These are phyloP conservation scores for Alternaria sp. DNA, from an alignment of 2,329 filamentous ascomycete genomes.

Conservation along the genomic window DNA sequence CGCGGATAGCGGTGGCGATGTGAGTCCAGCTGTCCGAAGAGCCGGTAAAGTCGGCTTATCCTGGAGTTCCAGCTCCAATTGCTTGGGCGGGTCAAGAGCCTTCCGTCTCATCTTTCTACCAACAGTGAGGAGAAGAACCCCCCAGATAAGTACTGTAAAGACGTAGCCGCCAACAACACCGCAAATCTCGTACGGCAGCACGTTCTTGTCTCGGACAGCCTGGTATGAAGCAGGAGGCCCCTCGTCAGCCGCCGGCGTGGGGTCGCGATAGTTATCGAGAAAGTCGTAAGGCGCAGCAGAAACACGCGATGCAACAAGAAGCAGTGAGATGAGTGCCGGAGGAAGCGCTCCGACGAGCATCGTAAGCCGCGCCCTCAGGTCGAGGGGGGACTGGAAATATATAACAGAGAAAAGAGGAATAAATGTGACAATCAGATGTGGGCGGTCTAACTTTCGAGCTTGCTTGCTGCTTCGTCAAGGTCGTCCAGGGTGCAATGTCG, in stretches of 20 bases:
- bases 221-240: conserved; percentile 36
- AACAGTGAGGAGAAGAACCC: conserved; percentile 61
- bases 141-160: conserved; percentile 75
- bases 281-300: conserved; percentile 34
- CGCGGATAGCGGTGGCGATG: conserved; percentile 34
- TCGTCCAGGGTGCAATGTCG: conserved; percentile 14
- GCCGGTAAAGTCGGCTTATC: conserved; percentile 44
- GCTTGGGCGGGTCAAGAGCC: conserved; percentile 59
- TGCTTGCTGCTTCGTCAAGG: conserved; percentile 8
- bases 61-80: conserved; percentile 64
- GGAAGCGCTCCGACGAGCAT: conserved; percentile 39
- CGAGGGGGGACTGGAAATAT: conserved; percentile 2
- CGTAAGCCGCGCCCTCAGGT: conserved; percentile 12
- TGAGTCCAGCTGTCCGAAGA: conserved; percentile 35
- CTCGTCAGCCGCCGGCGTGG: conserved; percentile 37
- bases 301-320: conserved; percentile 32
- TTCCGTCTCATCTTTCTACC: conserved; percentile 52
- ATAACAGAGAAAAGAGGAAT: conserved; percentile 9
- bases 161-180: conserved; percentile 86
- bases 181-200: conserved; percentile 81
- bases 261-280: conserved; percentile 33
- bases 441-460: conserved; percentile 9
- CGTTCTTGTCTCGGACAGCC: conserved; percentile 50
- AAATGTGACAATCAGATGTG: background rate
- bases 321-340: conserved; percentile 32